Conservation (phyloP, 306 rosid genomes). For the Clitoria ternatea region DNA sequence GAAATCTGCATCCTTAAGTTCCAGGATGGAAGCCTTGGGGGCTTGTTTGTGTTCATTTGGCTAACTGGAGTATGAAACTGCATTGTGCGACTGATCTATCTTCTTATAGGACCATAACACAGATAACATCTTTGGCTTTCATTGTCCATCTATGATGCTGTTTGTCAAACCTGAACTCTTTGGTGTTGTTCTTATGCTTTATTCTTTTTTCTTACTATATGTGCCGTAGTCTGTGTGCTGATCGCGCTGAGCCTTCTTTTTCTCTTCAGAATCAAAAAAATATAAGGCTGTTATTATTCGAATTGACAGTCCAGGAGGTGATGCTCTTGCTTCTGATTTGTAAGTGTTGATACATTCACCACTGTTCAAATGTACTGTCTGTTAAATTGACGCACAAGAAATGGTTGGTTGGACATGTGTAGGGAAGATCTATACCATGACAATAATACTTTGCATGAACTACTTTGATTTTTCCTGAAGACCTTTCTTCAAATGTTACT, state of each 20-base stretch:
- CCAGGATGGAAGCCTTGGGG: not conserved
- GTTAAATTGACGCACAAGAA: conserved; percentile 23
- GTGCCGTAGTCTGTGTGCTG: not conserved
- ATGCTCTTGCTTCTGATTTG: conserved; percentile 99
- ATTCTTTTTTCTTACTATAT: not conserved
- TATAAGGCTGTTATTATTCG: conserved; percentile 87
- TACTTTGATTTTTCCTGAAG: not conserved
- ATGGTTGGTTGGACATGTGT: conserved; percentile 12
- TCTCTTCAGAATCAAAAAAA: conserved; percentile 67
- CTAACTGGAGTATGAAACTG: not conserved
- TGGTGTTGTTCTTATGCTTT: not conserved
- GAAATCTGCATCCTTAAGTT: conserved; percentile 9
- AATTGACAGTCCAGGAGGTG: conserved; percentile 99
- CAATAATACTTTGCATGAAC: conserved; percentile 15
- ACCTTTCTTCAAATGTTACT: not conserved
- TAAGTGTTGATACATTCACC: conserved; percentile 56
- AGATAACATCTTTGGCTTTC: conserved; percentile 14
- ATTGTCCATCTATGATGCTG: conserved; percentile 1
- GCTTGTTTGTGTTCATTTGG: not conserved
- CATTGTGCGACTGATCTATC: not conserved
- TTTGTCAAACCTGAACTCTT: conserved; percentile 13
- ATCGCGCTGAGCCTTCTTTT: conserved; percentile 14
- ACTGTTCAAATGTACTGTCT: conserved; percentile 6
- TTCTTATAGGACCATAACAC: not conserved
- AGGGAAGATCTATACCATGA: conserved; percentile 8